Evolutionary conservation across 139 green algal species (phyloP), one percentile per base, ranked within the genome.

Genomic region (Chlamydomonas applanata): DNA sequence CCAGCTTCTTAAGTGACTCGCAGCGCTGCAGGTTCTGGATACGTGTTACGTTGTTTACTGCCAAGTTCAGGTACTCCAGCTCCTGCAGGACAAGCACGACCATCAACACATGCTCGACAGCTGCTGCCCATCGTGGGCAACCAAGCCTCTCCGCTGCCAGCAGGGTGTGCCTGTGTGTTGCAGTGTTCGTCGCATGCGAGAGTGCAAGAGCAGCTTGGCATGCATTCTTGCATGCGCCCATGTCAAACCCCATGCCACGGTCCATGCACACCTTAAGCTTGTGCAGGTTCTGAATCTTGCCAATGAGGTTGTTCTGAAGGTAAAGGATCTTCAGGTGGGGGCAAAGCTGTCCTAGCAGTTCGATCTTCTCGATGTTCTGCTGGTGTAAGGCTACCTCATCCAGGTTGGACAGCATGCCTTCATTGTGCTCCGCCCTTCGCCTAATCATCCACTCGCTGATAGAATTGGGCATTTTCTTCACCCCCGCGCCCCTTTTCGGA

Each of bases 301-400:
- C 61, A 22, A 98, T 97, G 0, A 96, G 56, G 77, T 98, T 98
- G 86, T 92, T 96, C 44, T 98, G 94, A 19, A 98, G 77, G 64
- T 95, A 95, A 0, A 97, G 75, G n/a, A 97, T 97, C 63, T 89
- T 91, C 4, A 98, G 79, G 20, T 90, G 68, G 0, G 89, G 86
- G 81, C 92, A 97, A 9, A 81, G 52, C 3, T 92, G 84, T 13
- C 89, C 90, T 4, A 97, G 61, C 24, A 89, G 32, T 79, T 97
- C 91, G 3, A 98, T 97, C 13, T 80, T 84, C 69, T 97, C 92
- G 36, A 98, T 94, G 78, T 92, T 86, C 72, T 95, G 88, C 76
- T 96, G 89, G 71, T 97, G 93, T 46, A 98, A 78, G 1, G 91
- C 85, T 4, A 98, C 86, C 74, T 98, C 93, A 75, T 96, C 86